Base-by-base conservation (phyloP, 192 early-diverging fungal genomes). In the Rhizophagus prolifer region DNA sequence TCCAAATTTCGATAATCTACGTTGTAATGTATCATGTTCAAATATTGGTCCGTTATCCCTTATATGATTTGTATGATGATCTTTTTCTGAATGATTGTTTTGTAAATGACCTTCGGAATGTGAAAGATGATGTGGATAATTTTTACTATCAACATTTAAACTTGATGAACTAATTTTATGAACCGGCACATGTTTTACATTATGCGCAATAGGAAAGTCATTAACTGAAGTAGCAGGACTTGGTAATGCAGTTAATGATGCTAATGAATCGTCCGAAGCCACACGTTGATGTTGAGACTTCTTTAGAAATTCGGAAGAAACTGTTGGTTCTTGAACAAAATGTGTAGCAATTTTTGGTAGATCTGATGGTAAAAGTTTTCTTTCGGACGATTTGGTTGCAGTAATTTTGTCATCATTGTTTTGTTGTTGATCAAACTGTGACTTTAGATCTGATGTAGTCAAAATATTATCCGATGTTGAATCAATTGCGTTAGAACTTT, bases 191-290 rank as follows among this genome's bases (percentile, higher is more conserved):
- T 13, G 19, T 38, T 36, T 60, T 38, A 59, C 9, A 46, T 62
- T 31, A 60, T 38, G 54, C 5, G 58, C n/a, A 31, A 31, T 23
- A 7, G 72, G 72, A 31, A 68, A 68, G 31, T 76, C 75, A n/a
- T 16, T 12, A 31, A 65, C 4, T 16, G 74, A 75, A 58, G 75
- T 76, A 8, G 63, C 75, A 25, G 75, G 75, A 76, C 75, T 76
- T 19, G 75, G 75, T 68, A 76, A 68, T 19, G 64, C 30, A 12
- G 65, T 26, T 5, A 76, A 36, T 9, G 61, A 10, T 9, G 63
- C 62, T 44, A 44, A 44, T 44, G 41, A 44, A 58, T 69, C 75
- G 21, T 76, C 65, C 12, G 47, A 68, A 44, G 65, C 60, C 19
- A 68, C 30, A 12, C 66, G 26, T 16, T 58, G 64, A 66, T 76